A percentile compares a stretch with the other conserved stretches of the same genome.
phyloP scores from a whole-genome alignment of 495 filamentous ascomycete genomes.

The Aspergillus indologenus region DNA sequence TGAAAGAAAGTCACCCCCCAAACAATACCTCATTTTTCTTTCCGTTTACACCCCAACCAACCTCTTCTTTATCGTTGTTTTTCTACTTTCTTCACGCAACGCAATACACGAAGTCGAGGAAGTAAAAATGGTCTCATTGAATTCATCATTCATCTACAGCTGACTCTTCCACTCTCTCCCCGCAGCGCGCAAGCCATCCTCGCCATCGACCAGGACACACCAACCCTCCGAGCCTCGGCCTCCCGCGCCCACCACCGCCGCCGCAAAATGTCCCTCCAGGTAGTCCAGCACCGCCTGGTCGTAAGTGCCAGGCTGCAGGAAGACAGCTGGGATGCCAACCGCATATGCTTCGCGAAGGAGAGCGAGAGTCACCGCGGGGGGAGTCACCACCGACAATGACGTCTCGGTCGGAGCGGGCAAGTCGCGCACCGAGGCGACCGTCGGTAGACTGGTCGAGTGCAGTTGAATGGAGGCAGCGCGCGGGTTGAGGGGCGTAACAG shows the following conservation, averaged over 20 bases:
- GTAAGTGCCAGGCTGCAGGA: slow-evolving; percentile 89
- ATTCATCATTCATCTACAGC: slow-evolving; percentile 24
- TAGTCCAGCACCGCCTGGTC: slow-evolving; percentile 68
- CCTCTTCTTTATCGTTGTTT: not conserved
- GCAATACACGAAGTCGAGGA: slow-evolving; percentile 8
- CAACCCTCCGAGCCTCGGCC: slow-evolving; percentile 72
- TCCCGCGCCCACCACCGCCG: slow-evolving; percentile 67
- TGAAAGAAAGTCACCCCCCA: not conserved
- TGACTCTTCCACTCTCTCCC: slow-evolving; percentile 50
- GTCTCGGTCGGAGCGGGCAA: slow-evolving; percentile 66
- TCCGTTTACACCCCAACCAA: not conserved
- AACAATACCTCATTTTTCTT: too few relatives aligned
- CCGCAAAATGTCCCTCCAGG: slow-evolving; percentile 62
- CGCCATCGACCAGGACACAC: slow-evolving; percentile 91
- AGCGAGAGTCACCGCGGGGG: slow-evolving; percentile 63
- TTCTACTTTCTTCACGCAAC: slow-evolving; percentile 1
- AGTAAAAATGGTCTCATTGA: not conserved
- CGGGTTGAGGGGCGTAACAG: slow-evolving; percentile 82
- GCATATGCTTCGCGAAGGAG: slow-evolving; percentile 76
- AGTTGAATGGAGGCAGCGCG: slow-evolving; percentile 56
- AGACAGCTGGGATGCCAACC: slow-evolving; percentile 75
- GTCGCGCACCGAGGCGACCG: slow-evolving; percentile 59
- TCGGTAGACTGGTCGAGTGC: slow-evolving; percentile 53
- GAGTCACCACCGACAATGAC: slow-evolving; percentile 81
- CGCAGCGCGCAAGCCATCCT: slow-evolving; percentile 61